Base-by-base conservation (phyloP, 345 rosid genomes). In the Lenwebbia sp. region DNA sequence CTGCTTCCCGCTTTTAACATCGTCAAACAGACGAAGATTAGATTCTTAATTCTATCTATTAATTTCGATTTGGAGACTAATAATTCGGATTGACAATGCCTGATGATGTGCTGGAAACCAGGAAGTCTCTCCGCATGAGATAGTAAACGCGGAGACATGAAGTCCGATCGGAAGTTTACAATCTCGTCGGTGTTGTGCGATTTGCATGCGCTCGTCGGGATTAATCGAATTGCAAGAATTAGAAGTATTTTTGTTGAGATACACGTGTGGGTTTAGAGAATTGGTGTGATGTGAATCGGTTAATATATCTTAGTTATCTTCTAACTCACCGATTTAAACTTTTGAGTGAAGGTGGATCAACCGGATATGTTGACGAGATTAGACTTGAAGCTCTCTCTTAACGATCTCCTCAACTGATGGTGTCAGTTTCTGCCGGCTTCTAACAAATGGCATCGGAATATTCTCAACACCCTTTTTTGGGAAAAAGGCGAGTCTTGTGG, bases 341-440 rank as follows among this genome's bases (percentile, higher is more conserved):
- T 25, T 25, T 11, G 12, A 57, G 2, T 10, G 13, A 57, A 57
- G 2, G 12, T 26, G 14, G 6, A 0, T 57, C 0, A 57, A 11
- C 11, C 26, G 12, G 0, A 57, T 57, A 4, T 13, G 7, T 26
- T 3, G 13, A 25, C 1, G 0, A 0, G 3, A n/a, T 57, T 14
- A 10, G 0, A 25, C 6, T 56, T 56, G 14, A 56, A 56, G 13
- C 28, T 57, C 62, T 5, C 0, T 25, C 15, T 10, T 57, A 1
- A 5, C 0, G 30, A 11, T 28, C 6, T n/a, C 7, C 8, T 2
- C 0, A 0, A 0, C 14, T 13, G 17, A 58, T 10, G 2, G 8
- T n/a, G 33, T 58, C 17, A 1, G 4, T 58, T 58, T 58, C 1
- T 58, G 17, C 15, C 2, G 2, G 3, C 70, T n/a, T 30, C 6